phyloP scores from a whole-genome alignment of 345 rosid species.

The Acer negundo region DNA sequence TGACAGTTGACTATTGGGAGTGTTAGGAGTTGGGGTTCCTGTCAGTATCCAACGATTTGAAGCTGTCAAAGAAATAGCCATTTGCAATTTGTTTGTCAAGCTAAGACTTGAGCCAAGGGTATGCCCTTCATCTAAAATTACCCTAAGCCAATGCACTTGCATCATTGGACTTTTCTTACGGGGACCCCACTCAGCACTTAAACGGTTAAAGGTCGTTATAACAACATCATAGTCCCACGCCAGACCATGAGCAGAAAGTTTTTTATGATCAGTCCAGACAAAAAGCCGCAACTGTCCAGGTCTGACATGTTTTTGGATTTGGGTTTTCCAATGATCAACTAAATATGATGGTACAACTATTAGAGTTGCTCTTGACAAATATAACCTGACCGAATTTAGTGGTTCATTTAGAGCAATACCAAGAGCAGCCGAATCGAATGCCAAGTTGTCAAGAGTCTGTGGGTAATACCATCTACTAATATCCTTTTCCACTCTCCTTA shows the following conservation, averaged over 20 bases:
- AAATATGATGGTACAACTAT: conserved; percentile 91
- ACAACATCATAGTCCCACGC: conserved; percentile 98
- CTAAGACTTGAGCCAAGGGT: conserved; percentile 94
- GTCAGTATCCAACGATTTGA: conserved; percentile 90
- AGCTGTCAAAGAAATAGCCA: conserved; percentile 88
- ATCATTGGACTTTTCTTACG: conserved; percentile 78
- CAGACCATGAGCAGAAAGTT: conserved; percentile 73
- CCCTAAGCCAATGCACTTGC: conserved; percentile 96
- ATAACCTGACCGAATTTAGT: conserved; percentile 68
- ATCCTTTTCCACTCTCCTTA: conserved; percentile 61
- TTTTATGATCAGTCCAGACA: conserved; percentile 68
- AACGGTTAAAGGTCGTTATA: conserved; percentile 87
- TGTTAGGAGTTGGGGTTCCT: conserved; percentile 94
- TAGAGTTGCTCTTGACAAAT: conserved; percentile 87
- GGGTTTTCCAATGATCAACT: conserved; percentile 92
- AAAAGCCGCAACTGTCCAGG: conserved; percentile 75
- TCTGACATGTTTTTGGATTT: conserved; percentile 79
- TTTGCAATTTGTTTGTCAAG: conserved; percentile 92
- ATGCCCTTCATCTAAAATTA: conserved; percentile 96
- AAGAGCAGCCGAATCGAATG: conserved; percentile 87
- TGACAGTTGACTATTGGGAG: conserved; percentile 79
- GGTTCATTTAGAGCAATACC: conserved; percentile 77
- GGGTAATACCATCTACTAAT: conserved; percentile 81
- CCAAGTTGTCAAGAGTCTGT: conserved; percentile 61
- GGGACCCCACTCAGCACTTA: conserved; percentile 93